A percentile compares a stretch with the other conserved stretches of the same genome.
phyloP scores from a whole-genome alignment of 179 eudicot species.

The Corrigiola litoralis region DNA sequence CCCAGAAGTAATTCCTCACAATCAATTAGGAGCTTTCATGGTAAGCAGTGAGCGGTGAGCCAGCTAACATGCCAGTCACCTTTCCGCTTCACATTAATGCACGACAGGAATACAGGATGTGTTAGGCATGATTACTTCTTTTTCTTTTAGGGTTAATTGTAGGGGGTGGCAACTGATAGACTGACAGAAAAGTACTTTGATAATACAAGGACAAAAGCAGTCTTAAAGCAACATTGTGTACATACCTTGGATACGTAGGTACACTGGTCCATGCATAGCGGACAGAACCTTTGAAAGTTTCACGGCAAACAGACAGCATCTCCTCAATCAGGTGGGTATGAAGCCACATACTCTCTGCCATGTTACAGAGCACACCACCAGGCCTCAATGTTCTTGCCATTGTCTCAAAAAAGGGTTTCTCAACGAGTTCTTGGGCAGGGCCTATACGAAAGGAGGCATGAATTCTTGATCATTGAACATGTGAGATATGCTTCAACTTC shows the following conservation, averaged over 20 bases:
- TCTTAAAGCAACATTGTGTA: not conserved
- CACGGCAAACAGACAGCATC: slow-evolving; percentile 68
- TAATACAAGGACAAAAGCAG: not conserved
- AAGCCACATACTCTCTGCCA: slow-evolving; percentile 99
- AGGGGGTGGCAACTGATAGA: no score
- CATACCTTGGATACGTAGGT: slow-evolving; percentile 96
- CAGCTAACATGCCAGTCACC: not conserved
- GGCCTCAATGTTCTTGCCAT: slow-evolving; percentile 81
- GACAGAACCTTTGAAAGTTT: slow-evolving; percentile 81
- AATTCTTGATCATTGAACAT: not conserved
- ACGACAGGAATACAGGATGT: not conserved
- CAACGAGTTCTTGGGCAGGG: slow-evolving; percentile 89
- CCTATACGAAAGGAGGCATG: slow-evolving; percentile 37
- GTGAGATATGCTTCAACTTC: no score
- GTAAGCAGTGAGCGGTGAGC: not conserved
- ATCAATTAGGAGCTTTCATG: no score
- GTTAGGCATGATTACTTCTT: not conserved
- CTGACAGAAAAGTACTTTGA: not conserved
- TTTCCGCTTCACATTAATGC: not conserved
- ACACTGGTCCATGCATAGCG: slow-evolving; percentile 97
- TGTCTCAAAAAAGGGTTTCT: slow-evolving; percentile 82
- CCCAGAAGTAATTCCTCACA: not conserved
- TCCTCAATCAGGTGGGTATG: slow-evolving; percentile 94
- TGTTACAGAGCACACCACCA: slow-evolving; percentile 95
- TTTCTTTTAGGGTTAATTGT: no score